Conservation (phyloP, 2,329 filamentous ascomycete genomes). For the Aspergillus sp. region DNA sequence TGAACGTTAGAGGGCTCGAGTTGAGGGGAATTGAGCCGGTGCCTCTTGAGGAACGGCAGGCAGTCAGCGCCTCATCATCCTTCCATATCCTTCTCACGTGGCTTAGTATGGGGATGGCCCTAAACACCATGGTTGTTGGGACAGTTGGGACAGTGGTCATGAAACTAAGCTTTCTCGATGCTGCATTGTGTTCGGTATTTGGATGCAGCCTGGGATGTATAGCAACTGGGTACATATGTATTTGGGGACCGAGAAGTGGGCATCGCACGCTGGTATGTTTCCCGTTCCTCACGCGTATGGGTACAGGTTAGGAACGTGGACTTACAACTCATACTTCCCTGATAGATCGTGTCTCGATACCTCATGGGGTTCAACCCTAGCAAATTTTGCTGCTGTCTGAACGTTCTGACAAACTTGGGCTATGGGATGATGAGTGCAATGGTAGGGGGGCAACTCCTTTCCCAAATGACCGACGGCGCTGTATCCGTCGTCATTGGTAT, state of each 20-base stretch:
- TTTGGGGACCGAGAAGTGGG: conserved; percentile 42
- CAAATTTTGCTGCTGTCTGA: conserved; percentile 41
- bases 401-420: conserved; percentile 44
- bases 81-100: conserved; percentile 38
- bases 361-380: conserved; percentile 47
- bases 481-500: conserved; percentile 42
- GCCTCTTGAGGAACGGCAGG: conserved; percentile 27
- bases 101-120: conserved; percentile 41
- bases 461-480: conserved; percentile 37
- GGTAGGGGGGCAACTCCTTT: conserved; percentile 47
- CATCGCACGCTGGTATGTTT: conserved; percentile 42
- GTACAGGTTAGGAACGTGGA: neutral
- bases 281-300: neutral
- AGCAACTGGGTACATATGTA: conserved; percentile 43
- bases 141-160: conserved; percentile 44
- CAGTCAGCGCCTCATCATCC: conserved; percentile 23
- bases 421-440: conserved; percentile 45
- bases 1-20: conserved; percentile 27
- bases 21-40: conserved; percentile 28
- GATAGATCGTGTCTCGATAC: conserved; percentile 41
- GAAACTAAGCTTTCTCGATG: conserved; percentile 41
- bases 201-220: conserved; percentile 35
- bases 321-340: conserved; percentile 10
- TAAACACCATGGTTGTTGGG: conserved; percentile 44
- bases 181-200: conserved; percentile 38